Evolutionary conservation across 345 rosid species (phyloP).

Genomic region (Eutrema yunnanense): DNA sequence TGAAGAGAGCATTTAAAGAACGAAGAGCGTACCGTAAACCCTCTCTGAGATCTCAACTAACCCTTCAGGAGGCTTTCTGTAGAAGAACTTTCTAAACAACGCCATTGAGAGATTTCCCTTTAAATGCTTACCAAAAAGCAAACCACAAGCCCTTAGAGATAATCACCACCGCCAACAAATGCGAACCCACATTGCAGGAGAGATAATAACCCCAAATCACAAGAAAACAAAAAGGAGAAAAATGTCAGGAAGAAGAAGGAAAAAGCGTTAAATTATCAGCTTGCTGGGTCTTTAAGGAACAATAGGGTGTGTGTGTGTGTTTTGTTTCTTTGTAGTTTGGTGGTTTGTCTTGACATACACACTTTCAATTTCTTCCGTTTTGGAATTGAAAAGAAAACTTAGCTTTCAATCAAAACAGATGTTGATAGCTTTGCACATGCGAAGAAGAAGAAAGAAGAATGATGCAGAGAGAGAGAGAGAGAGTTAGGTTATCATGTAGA

Average conservation of each 20-base stretch:
- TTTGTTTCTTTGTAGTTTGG: constrained; percentile 26
- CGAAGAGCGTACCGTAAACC: constrained; percentile 54
- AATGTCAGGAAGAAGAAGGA: constrained; percentile 30
- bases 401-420: constrained; percentile 72
- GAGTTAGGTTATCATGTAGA: constrained; percentile 1
- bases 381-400: constrained; percentile 33
- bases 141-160: constrained; percentile 12
- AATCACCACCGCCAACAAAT: constrained; percentile 21
- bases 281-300: constrained; percentile 65
- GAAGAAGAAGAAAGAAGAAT: constrained; percentile 5
- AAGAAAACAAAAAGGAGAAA: constrained; percentile 22
- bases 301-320: constrained; percentile 32
- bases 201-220: constrained; percentile 24
- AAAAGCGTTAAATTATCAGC: constrained; percentile 11
- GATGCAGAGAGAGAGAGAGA: not conserved
- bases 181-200: constrained; percentile 23
- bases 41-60: constrained; percentile 81
- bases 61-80: constrained; percentile 69
- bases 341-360: constrained; percentile 45
- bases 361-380: constrained; percentile 31
- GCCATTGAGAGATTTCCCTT: constrained; percentile 45
- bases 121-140: constrained; percentile 14
- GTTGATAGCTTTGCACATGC: constrained; percentile 33
- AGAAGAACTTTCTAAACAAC: constrained; percentile 64
- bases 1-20: not conserved